Percentiles rank a stretch among this genome's conserved stretches.
Conservation (phyloP, 2,329 filamentous ascomycete genomes). For the Aspergillus glaucus region DNA sequence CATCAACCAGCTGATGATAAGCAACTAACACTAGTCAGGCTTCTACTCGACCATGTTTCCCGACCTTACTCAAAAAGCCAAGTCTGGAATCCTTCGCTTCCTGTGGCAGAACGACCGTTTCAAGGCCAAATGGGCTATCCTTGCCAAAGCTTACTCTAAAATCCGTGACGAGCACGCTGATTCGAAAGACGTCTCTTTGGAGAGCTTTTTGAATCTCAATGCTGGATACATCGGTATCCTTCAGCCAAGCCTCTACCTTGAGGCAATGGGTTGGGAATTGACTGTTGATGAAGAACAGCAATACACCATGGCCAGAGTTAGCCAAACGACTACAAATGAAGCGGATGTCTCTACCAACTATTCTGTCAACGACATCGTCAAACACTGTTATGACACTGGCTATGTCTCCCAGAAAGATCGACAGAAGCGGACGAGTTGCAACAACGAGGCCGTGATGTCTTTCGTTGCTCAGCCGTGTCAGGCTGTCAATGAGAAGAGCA, state of each 20-base stretch:
- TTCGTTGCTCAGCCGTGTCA: slow-evolving; percentile 19
- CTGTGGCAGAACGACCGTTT: slow-evolving; percentile 48
- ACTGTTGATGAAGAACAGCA: slow-evolving; percentile 22
- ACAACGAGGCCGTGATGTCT: slow-evolving; percentile 17
- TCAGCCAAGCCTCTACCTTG: slow-evolving; percentile 41
- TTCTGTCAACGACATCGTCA: slow-evolving; percentile 27
- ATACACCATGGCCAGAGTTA: slow-evolving; percentile 15
- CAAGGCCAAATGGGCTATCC: slow-evolving; percentile 47
- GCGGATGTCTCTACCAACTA: slow-evolving; percentile 22
- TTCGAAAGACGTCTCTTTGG: slow-evolving; percentile 36
- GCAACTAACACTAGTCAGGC: slow-evolving; percentile 23
- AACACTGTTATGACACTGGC: slow-evolving; percentile 24
- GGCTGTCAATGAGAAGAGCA: slow-evolving; percentile 6
- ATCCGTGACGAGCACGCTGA: slow-evolving; percentile 47
- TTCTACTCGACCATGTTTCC: slow-evolving; percentile 45
- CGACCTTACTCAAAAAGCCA: slow-evolving; percentile 46
- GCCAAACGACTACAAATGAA: slow-evolving; percentile 11
- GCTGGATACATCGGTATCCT: slow-evolving; percentile 45
- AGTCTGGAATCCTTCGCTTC: slow-evolving; percentile 44
- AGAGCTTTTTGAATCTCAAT: slow-evolving; percentile 42
- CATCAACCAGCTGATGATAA: background rate
- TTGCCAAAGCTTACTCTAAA: slow-evolving; percentile 52
- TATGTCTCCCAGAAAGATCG: slow-evolving; percentile 17
- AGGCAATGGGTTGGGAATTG: slow-evolving; percentile 43
- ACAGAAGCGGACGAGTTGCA: slow-evolving; percentile 3